These are phyloP conservation scores for Puccinia polysora DNA, from an alignment of 1,284 basidiomycete species.

Conservation along the genomic window DNA sequence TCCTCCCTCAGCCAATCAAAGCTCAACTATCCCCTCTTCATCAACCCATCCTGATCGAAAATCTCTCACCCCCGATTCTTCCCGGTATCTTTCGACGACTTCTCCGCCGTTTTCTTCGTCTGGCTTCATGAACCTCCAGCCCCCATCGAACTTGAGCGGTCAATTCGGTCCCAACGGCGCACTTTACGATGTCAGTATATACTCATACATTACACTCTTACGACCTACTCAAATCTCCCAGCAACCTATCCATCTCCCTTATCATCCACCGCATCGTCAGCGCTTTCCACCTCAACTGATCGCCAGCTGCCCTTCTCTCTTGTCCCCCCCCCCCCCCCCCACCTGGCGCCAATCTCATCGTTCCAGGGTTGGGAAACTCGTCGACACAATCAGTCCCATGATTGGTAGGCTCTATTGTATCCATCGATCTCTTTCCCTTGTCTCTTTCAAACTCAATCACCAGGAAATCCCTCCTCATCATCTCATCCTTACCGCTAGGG, in stretches of 20 bases:
- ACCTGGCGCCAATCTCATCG: conserved; percentile 46
- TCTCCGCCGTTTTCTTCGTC: conserved; percentile 1
- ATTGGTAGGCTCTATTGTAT: conserved; percentile 88
- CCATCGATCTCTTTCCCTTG: no score
- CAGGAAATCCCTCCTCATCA: background rate
- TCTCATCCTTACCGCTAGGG: conserved; percentile 62
- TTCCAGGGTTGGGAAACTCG: conserved; percentile 77
- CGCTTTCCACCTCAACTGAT: background rate
- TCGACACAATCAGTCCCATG: conserved; percentile 78
- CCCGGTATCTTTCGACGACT: conserved; percentile 5
- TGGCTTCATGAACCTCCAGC: conserved; percentile 58
- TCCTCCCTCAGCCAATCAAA: background rate
- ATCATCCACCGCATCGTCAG: background rate
- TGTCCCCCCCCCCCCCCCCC: background rate
- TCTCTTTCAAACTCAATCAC: background rate
- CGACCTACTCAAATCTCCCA: no score
- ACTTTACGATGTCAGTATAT: conserved; percentile 64
- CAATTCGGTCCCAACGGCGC: conserved; percentile 95
- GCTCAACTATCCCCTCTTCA: no score
- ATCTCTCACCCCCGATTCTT: background rate
- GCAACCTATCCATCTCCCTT: background rate
- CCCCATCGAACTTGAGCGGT: conserved; percentile 76
- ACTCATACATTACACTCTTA: no score
- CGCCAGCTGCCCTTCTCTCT: no score
- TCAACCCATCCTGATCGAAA: conserved; percentile 44